These are phyloP conservation scores for Lodderomyces parapsilosis DNA, from an alignment of 1,139 yeast genomes.

Conservation along the genomic window DNA sequence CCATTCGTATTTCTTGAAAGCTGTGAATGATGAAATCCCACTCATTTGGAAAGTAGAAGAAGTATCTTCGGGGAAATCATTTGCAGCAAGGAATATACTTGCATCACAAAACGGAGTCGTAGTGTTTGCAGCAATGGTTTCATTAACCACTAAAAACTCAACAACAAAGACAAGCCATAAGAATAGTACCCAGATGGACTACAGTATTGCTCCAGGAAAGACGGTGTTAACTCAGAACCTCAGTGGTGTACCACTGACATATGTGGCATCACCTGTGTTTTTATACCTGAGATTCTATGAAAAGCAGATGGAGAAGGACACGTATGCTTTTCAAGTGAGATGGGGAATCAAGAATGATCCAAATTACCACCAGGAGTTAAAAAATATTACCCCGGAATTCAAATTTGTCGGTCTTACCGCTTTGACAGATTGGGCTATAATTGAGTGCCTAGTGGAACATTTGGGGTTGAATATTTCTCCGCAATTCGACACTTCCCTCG, in stretches of 20 bases:
- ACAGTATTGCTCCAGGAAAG: not conserved
- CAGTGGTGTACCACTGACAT: not conserved
- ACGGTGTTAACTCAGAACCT: not conserved
- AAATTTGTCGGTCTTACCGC: slow-evolving; percentile 63
- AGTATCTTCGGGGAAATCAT: slow-evolving; percentile 31
- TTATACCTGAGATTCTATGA: slow-evolving; percentile 5
- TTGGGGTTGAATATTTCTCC: slow-evolving; percentile 22
- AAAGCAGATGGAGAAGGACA: slow-evolving; percentile 4
- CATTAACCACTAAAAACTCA: slow-evolving; percentile 33
- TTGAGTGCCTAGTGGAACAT: slow-evolving; percentile 25
- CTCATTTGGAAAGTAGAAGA: slow-evolving; percentile 33
- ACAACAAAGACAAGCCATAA: slow-evolving; percentile 6
- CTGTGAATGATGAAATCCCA: slow-evolving; percentile 31
- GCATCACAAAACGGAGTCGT: slow-evolving; percentile 30
- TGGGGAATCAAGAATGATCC: slow-evolving; percentile 31
- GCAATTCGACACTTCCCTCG: slow-evolving; percentile 54
- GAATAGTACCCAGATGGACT: slow-evolving; percentile 1
- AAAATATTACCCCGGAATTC: slow-evolving; percentile 20
- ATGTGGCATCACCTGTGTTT: slow-evolving; percentile 2
- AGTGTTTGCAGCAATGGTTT: slow-evolving; percentile 33
- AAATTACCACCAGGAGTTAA: slow-evolving; percentile 13
- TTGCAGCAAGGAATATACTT: slow-evolving; percentile 32
- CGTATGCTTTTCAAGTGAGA: slow-evolving; percentile 37
- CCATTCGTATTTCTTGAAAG: slow-evolving; percentile 40
- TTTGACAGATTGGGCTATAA: slow-evolving; percentile 54